These are phyloP conservation scores for Candida nitratophila DNA, from an alignment of 805 yeast species.

Conservation along the genomic window DNA sequence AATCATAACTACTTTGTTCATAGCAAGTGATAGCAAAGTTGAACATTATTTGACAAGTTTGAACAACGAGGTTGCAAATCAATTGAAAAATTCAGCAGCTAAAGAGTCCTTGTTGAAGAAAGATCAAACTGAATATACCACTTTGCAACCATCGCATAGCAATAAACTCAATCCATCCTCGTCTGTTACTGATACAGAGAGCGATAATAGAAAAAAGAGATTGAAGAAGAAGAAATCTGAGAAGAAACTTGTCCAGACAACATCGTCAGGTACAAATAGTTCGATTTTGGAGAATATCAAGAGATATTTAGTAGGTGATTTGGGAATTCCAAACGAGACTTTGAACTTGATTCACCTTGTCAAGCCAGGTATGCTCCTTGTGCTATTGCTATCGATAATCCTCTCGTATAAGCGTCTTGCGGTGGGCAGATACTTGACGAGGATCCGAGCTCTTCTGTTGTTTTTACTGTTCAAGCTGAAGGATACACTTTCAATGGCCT, in stretches of 20 bases:
- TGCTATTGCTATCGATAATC: constrained; percentile 1
- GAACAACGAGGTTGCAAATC: constrained; percentile 2
- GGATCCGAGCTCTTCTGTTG: background rate
- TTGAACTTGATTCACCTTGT: background rate
- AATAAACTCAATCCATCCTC: too few relatives aligned
- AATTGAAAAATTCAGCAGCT: background rate
- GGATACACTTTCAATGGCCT: constrained; percentile 18
- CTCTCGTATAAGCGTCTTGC: background rate
- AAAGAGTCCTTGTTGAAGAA: background rate
- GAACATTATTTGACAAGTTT: constrained; percentile 8
- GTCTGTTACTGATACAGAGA: background rate
- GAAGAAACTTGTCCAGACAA: background rate
- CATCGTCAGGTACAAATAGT: background rate
- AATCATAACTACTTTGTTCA: constrained; percentile 13
- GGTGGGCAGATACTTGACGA: background rate
- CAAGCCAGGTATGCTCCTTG: constrained; percentile 3
- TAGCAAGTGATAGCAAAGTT: constrained; percentile 10
- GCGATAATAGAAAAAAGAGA: constrained; percentile 1
- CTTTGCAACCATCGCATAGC: too few relatives aligned
- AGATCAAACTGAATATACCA: too few relatives aligned
- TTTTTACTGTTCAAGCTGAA: constrained; percentile 8
- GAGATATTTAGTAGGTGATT: background rate
- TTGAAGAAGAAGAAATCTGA: constrained; percentile 1
- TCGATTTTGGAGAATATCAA: constrained; percentile 1
- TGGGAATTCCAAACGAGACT: background rate